These are phyloP conservation scores for Vitis cinerea DNA, from an alignment of 164 flowering plant species.

Conservation along the genomic window DNA sequence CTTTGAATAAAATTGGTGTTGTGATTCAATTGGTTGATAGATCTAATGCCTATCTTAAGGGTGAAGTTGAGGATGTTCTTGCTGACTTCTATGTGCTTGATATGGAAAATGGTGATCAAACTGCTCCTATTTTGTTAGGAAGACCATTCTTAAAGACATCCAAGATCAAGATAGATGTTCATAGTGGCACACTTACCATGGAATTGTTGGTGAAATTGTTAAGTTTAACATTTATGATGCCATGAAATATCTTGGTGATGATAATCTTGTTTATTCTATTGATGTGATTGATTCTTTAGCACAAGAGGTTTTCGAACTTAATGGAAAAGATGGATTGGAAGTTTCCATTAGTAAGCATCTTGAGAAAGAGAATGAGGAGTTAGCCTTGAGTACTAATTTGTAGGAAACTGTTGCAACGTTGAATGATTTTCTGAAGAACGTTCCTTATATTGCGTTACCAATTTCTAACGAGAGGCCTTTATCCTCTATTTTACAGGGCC, in stretches of 20 bases:
- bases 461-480: too few relatives aligned
- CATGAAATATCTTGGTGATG: slow-evolving; percentile 9
- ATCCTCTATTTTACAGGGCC: too few relatives aligned
- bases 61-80: background rate
- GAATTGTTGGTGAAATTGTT: slow-evolving; percentile 18
- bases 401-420: too few relatives aligned
- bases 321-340: too few relatives aligned
- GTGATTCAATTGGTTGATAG: slow-evolving; percentile 6
- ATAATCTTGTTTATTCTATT: background rate
- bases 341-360: too few relatives aligned
- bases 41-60: too few relatives aligned
- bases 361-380: too few relatives aligned
- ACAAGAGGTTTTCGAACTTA: background rate
- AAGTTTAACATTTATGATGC: slow-evolving; percentile 14
- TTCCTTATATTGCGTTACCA: too few relatives aligned
- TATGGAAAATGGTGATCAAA: background rate
- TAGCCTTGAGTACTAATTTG: too few relatives aligned
- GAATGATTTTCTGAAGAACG: too few relatives aligned
- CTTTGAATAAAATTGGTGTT: background rate
- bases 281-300: background rate
- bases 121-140: slow-evolving; percentile 1
- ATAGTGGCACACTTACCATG: slow-evolving; percentile 9
- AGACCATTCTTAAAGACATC: slow-evolving; percentile 15
- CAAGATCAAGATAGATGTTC: background rate
- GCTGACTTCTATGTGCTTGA: slow-evolving; percentile 11